Base-by-base conservation (phyloP, 1,284 basidiomycete species). In the Rhodotorula glutinis region DNA sequence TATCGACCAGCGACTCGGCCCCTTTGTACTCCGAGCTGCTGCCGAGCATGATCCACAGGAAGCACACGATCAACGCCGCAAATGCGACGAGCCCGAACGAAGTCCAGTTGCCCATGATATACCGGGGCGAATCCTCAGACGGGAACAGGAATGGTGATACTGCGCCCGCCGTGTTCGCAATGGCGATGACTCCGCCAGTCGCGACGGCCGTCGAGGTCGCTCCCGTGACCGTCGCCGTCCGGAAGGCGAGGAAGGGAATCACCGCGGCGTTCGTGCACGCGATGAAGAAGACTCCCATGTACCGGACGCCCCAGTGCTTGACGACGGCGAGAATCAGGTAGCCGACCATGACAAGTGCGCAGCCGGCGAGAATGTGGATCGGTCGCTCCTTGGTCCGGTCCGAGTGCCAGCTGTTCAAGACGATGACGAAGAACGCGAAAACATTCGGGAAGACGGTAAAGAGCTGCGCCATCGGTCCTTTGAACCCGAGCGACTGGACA, bases 221-320 rank as follows among this genome's bases (percentile, higher is more conserved):
- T 5, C 76, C 75, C 0, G 70, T 63, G 10, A 77, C 74, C 0
- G 75, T 77, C 2, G 76, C 74, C 2, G 75, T 75, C 33, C 76
- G 71, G 54, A 71, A 75, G 19, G 63, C 63, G n/a, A 63, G 43
- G 29, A 75, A 74, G 17, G 74, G 75, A 43, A 75, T 74, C 58
- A 75, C 73, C 4, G 74, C 75, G 5, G 74, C 69, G 55, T 76
- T 76, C 53, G 74, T 74, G 57, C 75, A 77, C 14, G 75, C 75
- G 43, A 77, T 76, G 49, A 76, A 67, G 62, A 72, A 75, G 13
- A 74, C 69, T 1, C 73, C 76, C 49, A 76, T 53, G 59, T 76
- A 77, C 27, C 76, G 60, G 1, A 71, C 76, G 0, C 59, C 73
- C 25, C 73, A 73, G 27, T 69, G 63, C 41, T 69, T 64, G 43